Evolutionary conservation across 441 rosid species (phyloP), one percentile per base, ranked within the genome.

Genomic region (Mallotus repandus): DNA sequence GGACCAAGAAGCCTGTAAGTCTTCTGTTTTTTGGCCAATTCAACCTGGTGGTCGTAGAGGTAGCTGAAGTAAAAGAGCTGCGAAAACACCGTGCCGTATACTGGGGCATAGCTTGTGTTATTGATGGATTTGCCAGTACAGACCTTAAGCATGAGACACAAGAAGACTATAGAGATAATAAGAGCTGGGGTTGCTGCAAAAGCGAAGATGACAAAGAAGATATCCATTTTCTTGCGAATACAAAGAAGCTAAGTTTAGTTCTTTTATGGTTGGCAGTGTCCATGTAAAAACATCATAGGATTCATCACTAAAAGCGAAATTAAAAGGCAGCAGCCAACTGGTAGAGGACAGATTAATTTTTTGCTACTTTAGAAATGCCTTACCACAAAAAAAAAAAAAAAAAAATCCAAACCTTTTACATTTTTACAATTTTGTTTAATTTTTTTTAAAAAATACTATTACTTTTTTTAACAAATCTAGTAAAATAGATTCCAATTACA

Each of bases 1-100:
- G 83, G 84, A 18, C 67, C 76, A 18, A 94, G 83, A 58, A 90
- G 86, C 77, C 94, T 78, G 66, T 45, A 90, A 21, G 96, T 90
- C 10, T 64, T 80, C n/a, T 72, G 81, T 52, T 25, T 74, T 15
- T 63, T 84, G 45, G 90, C 88, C 3, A 69, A 49, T 67, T 80
- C 73, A 22, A 87, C 78, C 52, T 83, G 90, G 82, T 87, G 59
- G 74, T 93, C 98, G 46, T 87, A 86, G 21, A 93, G 77, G 8
- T 68, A 45, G 76, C 85, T 79, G 71, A 81, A 79, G 84, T 88
- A 81, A 53, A 87, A 58, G 22, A 86, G 71, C 71, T 75, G 86
- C 57, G 52, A 64, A 35, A 90, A 90, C 66, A 89, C 75, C 11
- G 89, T 86, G 58, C 93, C 93, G 11, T 81, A 73, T 11, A 89